Base-by-base conservation (phyloP, 75 land plant species). In the Cupressus sempervirens region DNA sequence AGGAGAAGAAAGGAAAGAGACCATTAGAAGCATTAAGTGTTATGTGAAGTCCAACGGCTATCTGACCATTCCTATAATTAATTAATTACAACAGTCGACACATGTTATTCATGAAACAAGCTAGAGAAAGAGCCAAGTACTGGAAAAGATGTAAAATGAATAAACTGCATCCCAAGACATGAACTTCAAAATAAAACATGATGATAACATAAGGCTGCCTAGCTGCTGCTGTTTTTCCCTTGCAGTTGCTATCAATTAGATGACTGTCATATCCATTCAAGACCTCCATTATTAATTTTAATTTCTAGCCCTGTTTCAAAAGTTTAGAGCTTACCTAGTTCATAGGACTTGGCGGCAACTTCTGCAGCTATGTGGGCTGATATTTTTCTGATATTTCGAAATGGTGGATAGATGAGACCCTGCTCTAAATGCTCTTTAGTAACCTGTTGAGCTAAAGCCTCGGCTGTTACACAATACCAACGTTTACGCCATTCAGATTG, bases 281-380 rank as follows among this genome's bases (percentile, higher is more conserved):
- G n/a, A 26, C 29, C 29, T 23, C 67, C n/a, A 23, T 26, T 26
- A 4, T 26, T 36, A 32, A 8, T 9, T 32, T 32, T 10, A 12
- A 72, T 36, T 72, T 15, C 12, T 32, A 30, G 12, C 74, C 74
- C 74, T 72, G n/a, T 30, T 72, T 72, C 74, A 72, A 72, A 72
- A n/a, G 30, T 45, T 9, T 2, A 79, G 56, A 29, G 29, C 90
- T 86, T 76, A 96, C 97, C 95, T 34, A 95, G 90, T 75, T 96
- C 97, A 87, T 95, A 96, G 0, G 93, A 97, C 83, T 95, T 95
- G 0, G 91, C 97, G 65, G 97, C 98, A 32, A 96, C 97, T 29
- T 84, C 87, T 0, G 97, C 98, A 77, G 95, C 97, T 84, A 94
- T 95, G 35, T 91, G 90, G 3, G 99, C 97, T 83, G 99, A 97